Conservation (phyloP, 2,329 filamentous ascomycete species). For the Colletotrichum sp. region DNA sequence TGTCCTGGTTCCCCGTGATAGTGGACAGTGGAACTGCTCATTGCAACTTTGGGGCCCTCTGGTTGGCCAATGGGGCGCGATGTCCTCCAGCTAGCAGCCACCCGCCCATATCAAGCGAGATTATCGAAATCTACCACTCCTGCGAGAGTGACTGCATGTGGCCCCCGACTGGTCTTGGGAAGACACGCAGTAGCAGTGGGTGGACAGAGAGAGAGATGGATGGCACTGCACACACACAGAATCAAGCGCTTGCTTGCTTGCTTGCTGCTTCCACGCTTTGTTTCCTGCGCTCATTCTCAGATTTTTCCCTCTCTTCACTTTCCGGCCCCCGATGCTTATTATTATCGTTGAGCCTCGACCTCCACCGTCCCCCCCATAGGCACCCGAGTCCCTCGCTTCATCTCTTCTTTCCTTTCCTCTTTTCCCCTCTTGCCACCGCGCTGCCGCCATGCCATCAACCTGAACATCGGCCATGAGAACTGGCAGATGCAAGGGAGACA, state of each 20-base stretch:
- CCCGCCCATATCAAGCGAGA: conserved; percentile 27
- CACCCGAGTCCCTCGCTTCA: not conserved
- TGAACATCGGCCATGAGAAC: conserved; percentile 21
- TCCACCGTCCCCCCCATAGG: not conserved
- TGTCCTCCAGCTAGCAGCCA: conserved; percentile 16
- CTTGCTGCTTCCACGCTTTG: not conserved
- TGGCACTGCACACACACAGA: not conserved
- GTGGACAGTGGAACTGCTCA: conserved; percentile 15
- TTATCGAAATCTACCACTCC: conserved; percentile 24
- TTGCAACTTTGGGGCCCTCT: not conserved
- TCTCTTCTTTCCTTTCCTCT: not conserved
- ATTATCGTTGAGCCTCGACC: conserved; percentile 8
- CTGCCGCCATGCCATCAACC: conserved; percentile 29
- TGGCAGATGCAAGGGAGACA: conserved; percentile 23
- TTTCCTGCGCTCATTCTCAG: not conserved
- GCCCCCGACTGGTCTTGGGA: not conserved
- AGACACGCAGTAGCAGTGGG: not conserved
- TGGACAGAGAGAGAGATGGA: not conserved
- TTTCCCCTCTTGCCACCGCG: conserved; percentile 9
- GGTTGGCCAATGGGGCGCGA: conserved; percentile 12
- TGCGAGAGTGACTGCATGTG: conserved; percentile 10
- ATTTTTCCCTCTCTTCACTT: not conserved
- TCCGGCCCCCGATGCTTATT: conserved; percentile 10
- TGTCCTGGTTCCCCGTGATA: conserved; percentile 11
- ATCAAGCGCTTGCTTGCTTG: not conserved